Evolutionary conservation across 257 asterid species (phyloP).

Genomic region (Solanum ossicruentum): DNA sequence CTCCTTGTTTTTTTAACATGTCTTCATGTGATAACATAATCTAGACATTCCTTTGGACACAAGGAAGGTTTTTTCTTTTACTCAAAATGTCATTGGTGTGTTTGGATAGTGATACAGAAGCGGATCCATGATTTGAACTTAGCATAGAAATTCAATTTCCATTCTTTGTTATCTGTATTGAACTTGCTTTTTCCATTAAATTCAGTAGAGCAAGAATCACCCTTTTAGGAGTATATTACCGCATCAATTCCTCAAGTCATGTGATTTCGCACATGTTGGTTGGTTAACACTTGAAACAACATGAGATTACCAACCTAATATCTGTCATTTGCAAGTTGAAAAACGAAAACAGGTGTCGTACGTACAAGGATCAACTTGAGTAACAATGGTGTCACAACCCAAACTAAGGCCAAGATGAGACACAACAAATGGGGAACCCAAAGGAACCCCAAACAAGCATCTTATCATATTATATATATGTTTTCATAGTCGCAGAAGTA

Average conservation of each 20-base stretch:
- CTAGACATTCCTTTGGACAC: background rate
- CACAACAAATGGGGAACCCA: too few species aligned
- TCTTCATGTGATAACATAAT: background rate
- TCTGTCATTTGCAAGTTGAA: background rate
- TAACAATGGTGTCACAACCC: conserved; percentile 5
- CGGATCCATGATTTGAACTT: background rate
- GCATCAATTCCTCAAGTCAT: background rate
- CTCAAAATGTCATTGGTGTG: background rate
- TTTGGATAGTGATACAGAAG: background rate
- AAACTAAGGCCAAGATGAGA: too few species aligned
- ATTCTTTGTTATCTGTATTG: background rate
- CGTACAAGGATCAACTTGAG: conserved; percentile 40
- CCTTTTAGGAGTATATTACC: background rate
- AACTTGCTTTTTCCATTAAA: background rate
- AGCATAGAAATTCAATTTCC: background rate
- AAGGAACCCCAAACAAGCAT: too few species aligned
- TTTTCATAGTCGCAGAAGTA: too few species aligned
- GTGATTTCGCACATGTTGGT: background rate
- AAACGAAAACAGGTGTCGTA: background rate
- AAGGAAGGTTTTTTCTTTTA: background rate
- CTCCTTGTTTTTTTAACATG: background rate
- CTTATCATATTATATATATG: too few species aligned
- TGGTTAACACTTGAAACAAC: background rate
- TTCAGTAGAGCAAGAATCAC: background rate
- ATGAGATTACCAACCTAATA: background rate